Percentiles rank a stretch among this genome's conserved stretches.
phyloP scores from a whole-genome alignment of 108 stramenopile species.

The Aureococcus anophagefferens region DNA sequence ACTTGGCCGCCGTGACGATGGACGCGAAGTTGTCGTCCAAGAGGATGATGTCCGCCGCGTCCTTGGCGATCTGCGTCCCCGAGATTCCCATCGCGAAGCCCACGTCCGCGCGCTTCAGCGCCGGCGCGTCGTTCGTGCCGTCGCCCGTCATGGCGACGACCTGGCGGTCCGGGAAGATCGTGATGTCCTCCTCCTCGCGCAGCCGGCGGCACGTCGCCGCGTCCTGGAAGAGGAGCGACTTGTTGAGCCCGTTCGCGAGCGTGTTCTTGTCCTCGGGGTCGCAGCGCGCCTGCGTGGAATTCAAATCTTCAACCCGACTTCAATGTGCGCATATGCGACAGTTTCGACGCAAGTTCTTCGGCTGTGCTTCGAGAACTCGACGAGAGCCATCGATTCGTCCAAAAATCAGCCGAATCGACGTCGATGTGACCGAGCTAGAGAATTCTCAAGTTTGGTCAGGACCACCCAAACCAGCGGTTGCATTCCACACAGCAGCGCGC shows the following conservation, averaged over 20 bases:
- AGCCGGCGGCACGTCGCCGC: slow-evolving; percentile 37
- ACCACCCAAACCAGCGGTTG: too few species aligned
- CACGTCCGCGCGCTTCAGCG: slow-evolving; percentile 91
- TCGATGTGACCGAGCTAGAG: too few species aligned
- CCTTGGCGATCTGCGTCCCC: slow-evolving; percentile 93
- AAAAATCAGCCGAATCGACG: too few species aligned
- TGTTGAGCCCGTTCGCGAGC: slow-evolving; percentile 70
- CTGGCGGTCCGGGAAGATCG: slow-evolving; percentile 70
- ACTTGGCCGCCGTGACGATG: slow-evolving; percentile 91
- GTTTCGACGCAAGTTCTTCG: too few species aligned
- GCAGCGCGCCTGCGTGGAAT: slow-evolving; percentile 55
- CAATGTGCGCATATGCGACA: too few species aligned
- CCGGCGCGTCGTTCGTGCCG: slow-evolving; percentile 97
- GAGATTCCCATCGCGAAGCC: slow-evolving; percentile 95
- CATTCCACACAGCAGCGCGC: too few species aligned
- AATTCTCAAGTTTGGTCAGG: too few species aligned
- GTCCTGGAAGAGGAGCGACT: slow-evolving; percentile 62
- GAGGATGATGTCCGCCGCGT: slow-evolving; percentile 85
- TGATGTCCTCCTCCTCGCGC: slow-evolving; percentile 40
- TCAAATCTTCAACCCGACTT: too few species aligned
- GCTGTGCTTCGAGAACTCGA: too few species aligned
- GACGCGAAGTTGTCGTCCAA: slow-evolving; percentile 92
- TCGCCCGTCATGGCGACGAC: slow-evolving; percentile 97
- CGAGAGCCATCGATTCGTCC: too few species aligned
- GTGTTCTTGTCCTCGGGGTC: slow-evolving; percentile 68